A percentile compares a stretch with the other conserved stretches of the same genome.
Conservation (phyloP, 2,329 filamentous ascomycete genomes). For the Ophiostoma quercus region DNA sequence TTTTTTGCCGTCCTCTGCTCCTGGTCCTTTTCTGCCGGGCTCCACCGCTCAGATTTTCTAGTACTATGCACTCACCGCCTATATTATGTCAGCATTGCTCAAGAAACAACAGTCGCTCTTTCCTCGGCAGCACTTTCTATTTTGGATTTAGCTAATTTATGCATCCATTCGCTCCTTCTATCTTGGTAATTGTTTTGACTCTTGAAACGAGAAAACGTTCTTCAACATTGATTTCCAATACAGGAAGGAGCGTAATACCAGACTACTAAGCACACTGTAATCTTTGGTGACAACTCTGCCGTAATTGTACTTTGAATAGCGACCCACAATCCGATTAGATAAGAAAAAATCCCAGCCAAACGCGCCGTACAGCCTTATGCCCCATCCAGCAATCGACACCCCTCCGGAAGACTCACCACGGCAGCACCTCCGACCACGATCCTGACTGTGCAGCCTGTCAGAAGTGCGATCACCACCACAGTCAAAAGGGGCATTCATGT, state of each 20-base stretch:
- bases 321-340: conserved; percentile 4
- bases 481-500: conserved; percentile 17
- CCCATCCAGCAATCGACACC: neutral
- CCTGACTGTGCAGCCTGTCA: neutral
- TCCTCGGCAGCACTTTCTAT: neutral
- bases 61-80: neutral
- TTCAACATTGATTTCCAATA: neutral
- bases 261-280: neutral
- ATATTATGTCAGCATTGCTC: neutral
- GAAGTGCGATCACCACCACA: neutral
- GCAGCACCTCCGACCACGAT: neutral
- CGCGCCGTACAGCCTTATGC: neutral
- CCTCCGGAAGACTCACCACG: conserved; percentile 21
- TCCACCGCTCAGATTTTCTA: neutral
- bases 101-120: neutral
- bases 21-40: neutral
- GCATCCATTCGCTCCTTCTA: neutral
- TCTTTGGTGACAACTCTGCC: neutral
- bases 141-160: neutral
- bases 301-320: neutral
- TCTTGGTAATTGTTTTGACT: neutral
- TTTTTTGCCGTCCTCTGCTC: conserved; percentile 16
- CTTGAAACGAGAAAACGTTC: neutral
- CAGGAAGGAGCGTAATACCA: neutral
- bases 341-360: conserved; percentile 2